Evolutionary conservation across 768 basidiomycete genomes (phyloP).

Genomic region (Suillus cothurnatus): DNA sequence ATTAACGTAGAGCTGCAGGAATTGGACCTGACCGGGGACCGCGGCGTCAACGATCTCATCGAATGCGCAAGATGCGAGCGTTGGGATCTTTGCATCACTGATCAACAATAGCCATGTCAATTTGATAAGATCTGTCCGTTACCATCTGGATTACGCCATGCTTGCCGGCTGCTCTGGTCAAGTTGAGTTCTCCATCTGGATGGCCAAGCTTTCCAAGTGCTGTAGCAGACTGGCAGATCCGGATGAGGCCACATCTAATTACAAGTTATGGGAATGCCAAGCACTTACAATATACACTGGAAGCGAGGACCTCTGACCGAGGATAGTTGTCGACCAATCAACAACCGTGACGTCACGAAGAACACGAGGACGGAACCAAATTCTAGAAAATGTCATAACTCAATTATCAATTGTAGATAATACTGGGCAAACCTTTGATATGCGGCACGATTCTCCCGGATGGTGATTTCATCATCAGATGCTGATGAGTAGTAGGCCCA

Average conservation of each 20-base stretch:
- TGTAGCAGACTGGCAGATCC: slow-evolving; percentile 62
- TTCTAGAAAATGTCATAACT: slow-evolving; percentile 33
- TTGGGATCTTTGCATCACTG: slow-evolving; percentile 73
- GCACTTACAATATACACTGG: slow-evolving; percentile 75
- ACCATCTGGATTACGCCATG: slow-evolving; percentile 79
- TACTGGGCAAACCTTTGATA: slow-evolving; percentile 69
- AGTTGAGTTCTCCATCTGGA: slow-evolving; percentile 89
- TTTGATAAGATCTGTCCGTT: not conserved
- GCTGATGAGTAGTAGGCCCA: slow-evolving; percentile 99
- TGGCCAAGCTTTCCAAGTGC: slow-evolving; percentile 94
- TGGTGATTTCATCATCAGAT: slow-evolving; percentile 92
- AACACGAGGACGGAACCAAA: slow-evolving; percentile 92
- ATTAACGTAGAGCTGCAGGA: slow-evolving; percentile 91
- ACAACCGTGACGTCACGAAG: slow-evolving; percentile 83
- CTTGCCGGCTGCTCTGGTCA: slow-evolving; percentile 88
- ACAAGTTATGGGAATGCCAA: not conserved
- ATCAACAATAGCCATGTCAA: not conserved
- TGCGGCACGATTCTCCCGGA: slow-evolving; percentile 87
- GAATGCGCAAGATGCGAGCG: slow-evolving; percentile 92
- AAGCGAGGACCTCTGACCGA: slow-evolving; percentile 75
- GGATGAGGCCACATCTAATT: slow-evolving; percentile 11
- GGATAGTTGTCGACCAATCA: slow-evolving; percentile 83
- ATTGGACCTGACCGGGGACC: slow-evolving; percentile 75
- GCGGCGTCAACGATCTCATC: slow-evolving; percentile 94
- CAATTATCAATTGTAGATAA: not conserved